These are phyloP conservation scores for Kurtzmaniella cleridarum DNA, from an alignment of 805 yeast genomes.

Conservation along the genomic window DNA sequence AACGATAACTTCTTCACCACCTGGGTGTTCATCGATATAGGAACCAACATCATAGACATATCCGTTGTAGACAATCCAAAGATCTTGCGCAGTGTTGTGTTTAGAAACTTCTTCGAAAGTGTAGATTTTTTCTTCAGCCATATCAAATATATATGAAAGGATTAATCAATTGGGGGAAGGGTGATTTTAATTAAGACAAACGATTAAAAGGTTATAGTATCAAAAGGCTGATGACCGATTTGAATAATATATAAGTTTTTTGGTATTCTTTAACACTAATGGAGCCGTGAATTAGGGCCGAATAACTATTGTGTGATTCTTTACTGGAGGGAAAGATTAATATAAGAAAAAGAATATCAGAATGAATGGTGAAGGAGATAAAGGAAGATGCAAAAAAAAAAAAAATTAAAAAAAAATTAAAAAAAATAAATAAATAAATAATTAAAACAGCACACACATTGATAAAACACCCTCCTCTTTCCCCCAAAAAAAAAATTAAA, in stretches of 20 bases:
- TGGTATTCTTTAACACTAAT: no score
- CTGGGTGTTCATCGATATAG: conserved; percentile 44
- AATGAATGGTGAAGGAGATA: neutral
- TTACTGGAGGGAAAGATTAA: neutral
- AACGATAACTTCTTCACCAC: conserved; percentile 42
- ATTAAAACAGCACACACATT: neutral
- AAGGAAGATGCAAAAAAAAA: neutral
- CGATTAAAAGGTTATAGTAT: neutral
- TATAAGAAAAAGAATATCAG: neutral
- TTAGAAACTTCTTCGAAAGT: conserved; percentile 48
- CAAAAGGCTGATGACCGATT: neutral
- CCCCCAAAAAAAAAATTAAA: no score
- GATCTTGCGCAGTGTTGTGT: conserved; percentile 36
- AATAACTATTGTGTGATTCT: no score
- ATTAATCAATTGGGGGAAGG: neutral
- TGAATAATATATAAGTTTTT: no score
- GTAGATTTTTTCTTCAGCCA: conserved; percentile 33
- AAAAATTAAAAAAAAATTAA: neutral
- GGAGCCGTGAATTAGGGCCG: no score
- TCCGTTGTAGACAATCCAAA: conserved; percentile 42
- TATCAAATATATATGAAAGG: conserved; percentile 2
- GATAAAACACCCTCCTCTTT: no score
- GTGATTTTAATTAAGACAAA: no score
- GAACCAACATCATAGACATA: conserved; percentile 35
- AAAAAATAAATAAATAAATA: neutral